These are phyloP conservation scores for Metarhizium anisopliae DNA, from an alignment of 2,329 filamentous ascomycete genomes.

Conservation along the genomic window DNA sequence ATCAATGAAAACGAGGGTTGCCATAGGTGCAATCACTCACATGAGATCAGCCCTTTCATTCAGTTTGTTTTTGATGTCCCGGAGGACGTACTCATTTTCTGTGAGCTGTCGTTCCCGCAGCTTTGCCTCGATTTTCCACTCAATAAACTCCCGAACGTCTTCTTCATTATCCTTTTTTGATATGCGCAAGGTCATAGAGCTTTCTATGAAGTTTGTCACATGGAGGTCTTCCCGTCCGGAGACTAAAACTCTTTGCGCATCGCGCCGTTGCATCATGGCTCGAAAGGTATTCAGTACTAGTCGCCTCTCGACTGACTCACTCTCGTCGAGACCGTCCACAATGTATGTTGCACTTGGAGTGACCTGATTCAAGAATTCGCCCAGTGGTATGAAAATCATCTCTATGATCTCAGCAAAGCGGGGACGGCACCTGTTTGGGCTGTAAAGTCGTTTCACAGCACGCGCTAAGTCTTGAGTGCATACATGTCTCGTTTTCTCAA, in stretches of 20 bases:
- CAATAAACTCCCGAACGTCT: not conserved
- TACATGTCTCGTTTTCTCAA: not conserved
- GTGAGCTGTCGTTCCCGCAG: not conserved
- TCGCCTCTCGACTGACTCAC: not conserved
- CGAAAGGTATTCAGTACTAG: not conserved
- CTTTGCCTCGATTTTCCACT: not conserved
- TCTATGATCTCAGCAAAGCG: not conserved
- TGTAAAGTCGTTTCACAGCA: not conserved
- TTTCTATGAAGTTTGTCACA: not conserved
- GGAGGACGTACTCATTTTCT: not conserved
- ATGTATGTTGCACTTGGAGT: not conserved
- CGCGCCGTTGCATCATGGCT: not conserved
- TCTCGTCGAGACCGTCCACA: not conserved
- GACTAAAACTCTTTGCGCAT: not conserved
- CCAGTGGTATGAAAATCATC: not conserved
- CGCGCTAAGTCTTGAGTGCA: not conserved
- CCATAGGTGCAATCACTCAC: not conserved
- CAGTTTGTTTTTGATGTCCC: not conserved
- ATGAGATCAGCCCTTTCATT: conserved; percentile 1
- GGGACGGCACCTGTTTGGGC: not conserved
- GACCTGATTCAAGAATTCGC: not conserved
- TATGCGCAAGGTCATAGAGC: not conserved
- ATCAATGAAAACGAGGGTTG: not conserved
- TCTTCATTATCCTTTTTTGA: not conserved
- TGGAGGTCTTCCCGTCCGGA: conserved; percentile 1